Percentiles rank a stretch among this genome's conserved stretches.
Evolutionary conservation across 140 eudicot species (phyloP).

Genomic region (Anethum foeniculum): DNA sequence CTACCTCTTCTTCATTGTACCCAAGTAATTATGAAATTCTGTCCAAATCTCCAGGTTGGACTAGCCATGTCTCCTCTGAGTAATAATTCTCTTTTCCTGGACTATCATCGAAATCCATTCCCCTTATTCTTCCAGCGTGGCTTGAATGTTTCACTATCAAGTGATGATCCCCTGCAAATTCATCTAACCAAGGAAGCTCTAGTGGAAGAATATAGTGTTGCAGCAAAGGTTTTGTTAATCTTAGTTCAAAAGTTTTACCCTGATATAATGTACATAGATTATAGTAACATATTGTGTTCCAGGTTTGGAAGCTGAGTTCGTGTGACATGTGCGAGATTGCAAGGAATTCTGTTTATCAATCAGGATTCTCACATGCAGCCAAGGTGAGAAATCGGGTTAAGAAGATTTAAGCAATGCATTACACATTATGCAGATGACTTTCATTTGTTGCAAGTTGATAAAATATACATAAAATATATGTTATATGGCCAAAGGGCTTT

Average conservation of each 20-base stretch:
- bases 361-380: slow-evolving; percentile 84
- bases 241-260: not conserved
- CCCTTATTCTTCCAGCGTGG: slow-evolving; percentile 97
- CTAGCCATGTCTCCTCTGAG: slow-evolving; percentile 94
- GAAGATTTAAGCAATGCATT: not conserved
- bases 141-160: slow-evolving; percentile 80
- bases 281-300: not conserved
- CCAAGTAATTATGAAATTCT: not conserved
- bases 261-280: slow-evolving; percentile 6
- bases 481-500: not conserved
- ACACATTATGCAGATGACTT: not conserved
- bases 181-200: slow-evolving; percentile 92
- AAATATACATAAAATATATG: not conserved
- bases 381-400: slow-evolving; percentile 45
- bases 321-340: slow-evolving; percentile 98
- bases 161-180: slow-evolving; percentile 92
- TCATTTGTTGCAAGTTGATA: not conserved
- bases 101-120: slow-evolving; percentile 92
- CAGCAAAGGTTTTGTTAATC: slow-evolving; percentile 62
- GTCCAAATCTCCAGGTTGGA: slow-evolving; percentile 52
- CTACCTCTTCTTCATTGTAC: slow-evolving; percentile 1
- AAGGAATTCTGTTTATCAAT: slow-evolving; percentile 89
- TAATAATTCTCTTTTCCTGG: slow-evolving; percentile 87
- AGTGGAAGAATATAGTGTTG: slow-evolving; percentile 96
- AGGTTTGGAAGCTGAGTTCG: slow-evolving; percentile 99